Percentiles rank a stretch among this genome's conserved stretches.
Conservation (phyloP, 140 eudicot genomes). For the Stevia rebaudiana region DNA sequence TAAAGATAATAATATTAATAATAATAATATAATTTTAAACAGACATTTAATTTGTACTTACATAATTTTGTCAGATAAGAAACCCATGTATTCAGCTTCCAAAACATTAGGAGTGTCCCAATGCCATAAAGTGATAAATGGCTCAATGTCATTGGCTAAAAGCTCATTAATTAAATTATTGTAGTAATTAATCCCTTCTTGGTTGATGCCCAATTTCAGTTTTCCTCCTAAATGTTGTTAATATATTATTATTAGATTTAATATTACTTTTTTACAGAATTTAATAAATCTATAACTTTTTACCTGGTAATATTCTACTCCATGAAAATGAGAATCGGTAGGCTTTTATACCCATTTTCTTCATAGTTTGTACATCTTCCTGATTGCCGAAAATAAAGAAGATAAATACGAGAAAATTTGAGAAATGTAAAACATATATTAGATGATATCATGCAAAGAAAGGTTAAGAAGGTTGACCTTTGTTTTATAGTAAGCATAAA, state of each 20-base stretch:
- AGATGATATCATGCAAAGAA: not conserved
- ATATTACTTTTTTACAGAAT: not conserved
- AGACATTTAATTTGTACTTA: conserved; percentile 9
- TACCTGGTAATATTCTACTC: conserved; percentile 39
- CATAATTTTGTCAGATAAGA: conserved; percentile 29
- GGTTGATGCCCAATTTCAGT: conserved; percentile 28
- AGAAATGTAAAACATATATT: not conserved
- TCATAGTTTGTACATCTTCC: conserved; percentile 37
- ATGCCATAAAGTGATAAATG: conserved; percentile 39
- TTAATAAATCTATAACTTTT: not conserved
- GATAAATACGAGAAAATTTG: not conserved
- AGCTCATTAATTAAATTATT: conserved; percentile 36
- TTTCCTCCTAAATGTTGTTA: conserved; percentile 24
- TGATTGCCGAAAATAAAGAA: not conserved
- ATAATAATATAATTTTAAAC: not conserved
- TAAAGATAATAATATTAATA: not conserved
- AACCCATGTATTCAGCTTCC: conserved; percentile 40
- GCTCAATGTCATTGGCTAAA: conserved; percentile 28
- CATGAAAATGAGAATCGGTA: conserved; percentile 41
- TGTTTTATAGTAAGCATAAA: conserved; percentile 23
- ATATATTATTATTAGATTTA: not conserved
- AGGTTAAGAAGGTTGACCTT: conserved; percentile 11
- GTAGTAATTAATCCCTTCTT: conserved; percentile 35
- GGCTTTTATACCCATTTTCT: conserved; percentile 37
- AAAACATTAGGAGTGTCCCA: conserved; percentile 42